phyloP scores from a whole-genome alignment of 164 flowering plant genomes.

The Warburgia ugandensis region DNA sequence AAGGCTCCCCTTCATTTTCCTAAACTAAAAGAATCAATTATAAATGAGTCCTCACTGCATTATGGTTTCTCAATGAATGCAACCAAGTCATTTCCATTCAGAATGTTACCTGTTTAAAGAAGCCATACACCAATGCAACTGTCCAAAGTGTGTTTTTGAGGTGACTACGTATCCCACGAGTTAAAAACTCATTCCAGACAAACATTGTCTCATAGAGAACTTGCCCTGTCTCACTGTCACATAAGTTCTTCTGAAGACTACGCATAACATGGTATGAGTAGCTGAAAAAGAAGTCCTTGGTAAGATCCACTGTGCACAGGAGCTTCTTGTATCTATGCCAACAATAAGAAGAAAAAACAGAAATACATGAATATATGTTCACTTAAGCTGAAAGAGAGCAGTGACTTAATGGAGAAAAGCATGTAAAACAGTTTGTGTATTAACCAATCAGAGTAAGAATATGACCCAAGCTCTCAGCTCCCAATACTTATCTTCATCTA shows the following conservation, averaged over 20 bases:
- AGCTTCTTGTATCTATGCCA: conserved; percentile 95
- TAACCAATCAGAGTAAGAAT: conserved; percentile 5
- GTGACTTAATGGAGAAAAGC: not conserved
- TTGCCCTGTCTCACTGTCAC: conserved; percentile 42
- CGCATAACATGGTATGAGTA: conserved; percentile 92
- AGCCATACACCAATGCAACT: conserved; percentile 90
- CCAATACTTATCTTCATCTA: conserved; percentile 47
- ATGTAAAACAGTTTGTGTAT: not conserved
- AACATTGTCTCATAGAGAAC: conserved; percentile 75
- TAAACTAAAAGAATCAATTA: too few species aligned
- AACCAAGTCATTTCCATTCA: not conserved
- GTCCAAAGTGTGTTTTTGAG: conserved; percentile 86
- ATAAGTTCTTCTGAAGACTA: conserved; percentile 85
- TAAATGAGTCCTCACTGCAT: too few species aligned
- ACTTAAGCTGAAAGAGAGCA: not conserved
- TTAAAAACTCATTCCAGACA: conserved; percentile 96
- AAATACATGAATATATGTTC: conserved; percentile 23
- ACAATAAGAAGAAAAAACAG: conserved; percentile 20
- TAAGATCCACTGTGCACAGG: conserved; percentile 90
- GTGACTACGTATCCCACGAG: conserved; percentile 66
- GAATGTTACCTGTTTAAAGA: conserved; percentile 76
- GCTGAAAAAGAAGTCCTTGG: conserved; percentile 99
- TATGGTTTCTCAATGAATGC: not conserved
- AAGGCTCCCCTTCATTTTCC: too few species aligned
- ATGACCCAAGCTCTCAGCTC: conserved; percentile 21